Evolutionary conservation across 2,329 filamentous ascomycete species (phyloP), one percentile per base, ranked within the genome.

Genomic region (Aspergillus versicolor): DNA sequence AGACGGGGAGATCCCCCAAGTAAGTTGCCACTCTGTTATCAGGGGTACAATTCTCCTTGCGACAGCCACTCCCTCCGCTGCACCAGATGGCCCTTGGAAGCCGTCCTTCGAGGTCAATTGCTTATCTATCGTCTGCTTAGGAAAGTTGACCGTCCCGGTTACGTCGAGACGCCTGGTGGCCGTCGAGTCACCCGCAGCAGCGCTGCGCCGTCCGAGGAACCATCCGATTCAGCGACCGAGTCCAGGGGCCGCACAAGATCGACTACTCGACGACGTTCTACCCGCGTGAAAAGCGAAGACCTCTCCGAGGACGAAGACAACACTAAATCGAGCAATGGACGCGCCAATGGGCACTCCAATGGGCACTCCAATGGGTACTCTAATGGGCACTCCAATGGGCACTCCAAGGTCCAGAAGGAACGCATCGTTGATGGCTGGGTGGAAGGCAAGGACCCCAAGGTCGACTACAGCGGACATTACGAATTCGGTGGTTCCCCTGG

Each of bases 401-500:
- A 46, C 44, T 19, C 59, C 50, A 53, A 56, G 11, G 58, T 54
- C 53, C 61, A 66, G 60, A 68, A 68, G 48, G 60, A 70, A 30
- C 70, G 68, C 51, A 58, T 76, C 34, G 68, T 76, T 24, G 75
- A 78, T 52, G 74, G 74, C 13, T 77, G 74, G 75, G 70, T 69
- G 49, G 69, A 72, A 54, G 76, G 74, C 15, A 71, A 68, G 52
- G 75, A 78, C 53, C 72, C 75, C 53, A 77, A 74, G 61, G 63
- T 78, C 57, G 77, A 79, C 62, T 73, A 74, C 54, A 80, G 79
- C 53, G 81, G 81, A 46, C 75, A 84, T 61, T 82, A 82, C 63
- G 95, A 99, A 72, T 99, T 97, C 71, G 93, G 93, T 62, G 94
- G 94, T 57, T 87, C 90, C 3, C 72, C 83, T n/a, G 93, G 94